Conservation (phyloP, 2,329 filamentous ascomycete genomes). For the Didymella segeticola region DNA sequence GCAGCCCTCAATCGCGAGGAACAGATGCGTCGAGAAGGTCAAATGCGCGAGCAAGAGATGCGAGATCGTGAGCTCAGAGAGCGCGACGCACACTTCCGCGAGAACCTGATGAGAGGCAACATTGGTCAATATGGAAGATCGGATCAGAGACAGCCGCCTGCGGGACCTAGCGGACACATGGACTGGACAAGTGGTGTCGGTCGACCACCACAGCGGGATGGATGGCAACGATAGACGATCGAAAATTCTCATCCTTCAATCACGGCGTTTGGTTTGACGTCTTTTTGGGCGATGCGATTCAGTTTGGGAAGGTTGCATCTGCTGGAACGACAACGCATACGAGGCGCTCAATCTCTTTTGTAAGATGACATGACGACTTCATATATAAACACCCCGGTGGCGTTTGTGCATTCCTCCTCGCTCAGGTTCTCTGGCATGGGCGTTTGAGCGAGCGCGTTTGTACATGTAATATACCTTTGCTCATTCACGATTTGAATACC, state of each 20-base stretch:
- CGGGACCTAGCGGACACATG: constrained; percentile 20
- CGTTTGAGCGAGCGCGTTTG: constrained; percentile 9
- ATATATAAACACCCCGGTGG: constrained; percentile 1
- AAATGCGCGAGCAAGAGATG: constrained; percentile 32
- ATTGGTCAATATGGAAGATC: constrained; percentile 25
- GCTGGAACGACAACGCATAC: background rate
- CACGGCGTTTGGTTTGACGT: background rate
- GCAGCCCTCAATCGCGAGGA: constrained; percentile 34
- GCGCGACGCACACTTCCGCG: constrained; percentile 29
- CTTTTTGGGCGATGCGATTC: background rate
- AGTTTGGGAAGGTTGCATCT: constrained; percentile 1
- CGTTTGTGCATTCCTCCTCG: constrained; percentile 7
- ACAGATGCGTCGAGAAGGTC: constrained; percentile 27
- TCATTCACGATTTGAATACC: background rate
- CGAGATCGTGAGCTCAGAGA: constrained; percentile 30
- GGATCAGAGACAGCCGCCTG: constrained; percentile 20
- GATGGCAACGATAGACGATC: constrained; percentile 22
- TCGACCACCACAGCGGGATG: constrained; percentile 25
- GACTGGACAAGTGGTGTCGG: constrained; percentile 30
- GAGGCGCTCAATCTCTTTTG: constrained; percentile 10
- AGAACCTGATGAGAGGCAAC: constrained; percentile 27
- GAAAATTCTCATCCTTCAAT: background rate
- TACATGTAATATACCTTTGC: constrained; percentile 14
- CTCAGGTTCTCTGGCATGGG: constrained; percentile 6
- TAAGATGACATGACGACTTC: constrained; percentile 9